These are phyloP conservation scores for Claviceps sp. DNA, from an alignment of 2,329 filamentous ascomycete genomes.

Conservation along the genomic window DNA sequence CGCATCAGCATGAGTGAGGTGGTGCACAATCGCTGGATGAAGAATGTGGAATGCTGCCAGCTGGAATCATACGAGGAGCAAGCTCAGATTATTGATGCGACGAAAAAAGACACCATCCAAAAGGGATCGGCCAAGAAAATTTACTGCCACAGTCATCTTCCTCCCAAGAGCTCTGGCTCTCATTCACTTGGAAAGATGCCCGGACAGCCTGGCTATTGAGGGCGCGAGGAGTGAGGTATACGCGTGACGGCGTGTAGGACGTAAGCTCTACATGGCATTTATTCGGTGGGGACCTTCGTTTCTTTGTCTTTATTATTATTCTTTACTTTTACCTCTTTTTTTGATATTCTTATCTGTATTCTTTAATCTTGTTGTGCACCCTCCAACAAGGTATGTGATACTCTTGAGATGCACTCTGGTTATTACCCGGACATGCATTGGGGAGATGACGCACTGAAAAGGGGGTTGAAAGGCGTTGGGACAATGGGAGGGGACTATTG, in stretches of 20 bases:
- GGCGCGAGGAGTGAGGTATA: not conserved
- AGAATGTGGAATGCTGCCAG: slow-evolving; percentile 66
- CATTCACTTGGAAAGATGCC: slow-evolving; percentile 43
- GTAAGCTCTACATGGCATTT: too few relatives aligned
- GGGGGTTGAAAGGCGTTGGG: not conserved
- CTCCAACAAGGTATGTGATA: too few relatives aligned
- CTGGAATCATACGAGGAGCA: slow-evolving; percentile 56
- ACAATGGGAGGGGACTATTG: not conserved
- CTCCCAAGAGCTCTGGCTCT: slow-evolving; percentile 29
- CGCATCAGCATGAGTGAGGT: slow-evolving; percentile 59
- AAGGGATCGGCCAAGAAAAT: slow-evolving; percentile 34
- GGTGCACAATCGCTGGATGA: slow-evolving; percentile 58
- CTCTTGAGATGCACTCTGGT: not conserved
- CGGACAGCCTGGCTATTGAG: slow-evolving; percentile 37
- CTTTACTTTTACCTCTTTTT: not conserved
- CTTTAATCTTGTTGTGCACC: too few relatives aligned
- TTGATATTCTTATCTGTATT: not conserved
- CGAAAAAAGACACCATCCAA: slow-evolving; percentile 36
- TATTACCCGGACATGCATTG: not conserved
- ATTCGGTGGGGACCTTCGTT: too few relatives aligned
- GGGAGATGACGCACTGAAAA: not conserved
- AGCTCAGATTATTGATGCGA: slow-evolving; percentile 45
- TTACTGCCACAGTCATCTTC: slow-evolving; percentile 45
- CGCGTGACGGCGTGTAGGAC: too few relatives aligned
- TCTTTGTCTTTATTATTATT: too few relatives aligned